Evolutionary conservation across 148 eudicot genomes (phyloP), one percentile per base, ranked within the genome.

Genomic region (Linanthus parryae): DNA sequence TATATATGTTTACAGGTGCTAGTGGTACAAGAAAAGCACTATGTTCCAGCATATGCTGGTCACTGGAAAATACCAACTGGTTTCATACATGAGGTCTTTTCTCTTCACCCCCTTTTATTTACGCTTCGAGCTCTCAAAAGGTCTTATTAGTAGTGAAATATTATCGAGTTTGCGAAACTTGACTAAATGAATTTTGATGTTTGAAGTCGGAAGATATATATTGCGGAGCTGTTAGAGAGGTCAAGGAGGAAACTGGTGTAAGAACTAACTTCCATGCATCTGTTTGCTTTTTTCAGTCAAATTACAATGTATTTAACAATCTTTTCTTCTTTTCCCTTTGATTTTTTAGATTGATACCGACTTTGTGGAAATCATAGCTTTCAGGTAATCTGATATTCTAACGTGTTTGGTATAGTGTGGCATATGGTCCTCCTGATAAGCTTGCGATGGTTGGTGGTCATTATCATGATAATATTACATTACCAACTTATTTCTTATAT

Each of bases 11-110:
- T n/a, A 25, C 55, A 88, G 96, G 88, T 89, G 38, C 87, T 89
- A 16, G 97, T 89, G 16, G 97, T 89, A 46, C 83, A 80, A 82
- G 97, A 89, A 72, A 89, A 78, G 60, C 79, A 82, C 53, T 79
- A 64, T 38, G 48, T 78, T 58, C 78, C 81, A 1, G 57, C 73
- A 10, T 76, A 71, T 45, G 61, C 36, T 44, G 94, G 90, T 31
- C 79, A 75, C 25, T 89, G 97, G 97, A 89, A 89, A 64, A 66
- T 89, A 20, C 97, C 97, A 19, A 89, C 97, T 57, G 97, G 97
- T 62, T 84, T 84, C 67, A 69, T 89, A 45, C 79, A 48, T 22
- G 90, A 84, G 90, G 97, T 85, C 38, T 42, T 30, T 40, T 24
- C 60, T 37, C n/a, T n/a, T n/a, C n/a, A n/a, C n/a, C n/a, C n/a